Percentiles rank a stretch among this genome's conserved stretches.
Evolutionary conservation across 148 eudicot genomes (phyloP).

Genomic region (Rhododendron mucronatum): DNA sequence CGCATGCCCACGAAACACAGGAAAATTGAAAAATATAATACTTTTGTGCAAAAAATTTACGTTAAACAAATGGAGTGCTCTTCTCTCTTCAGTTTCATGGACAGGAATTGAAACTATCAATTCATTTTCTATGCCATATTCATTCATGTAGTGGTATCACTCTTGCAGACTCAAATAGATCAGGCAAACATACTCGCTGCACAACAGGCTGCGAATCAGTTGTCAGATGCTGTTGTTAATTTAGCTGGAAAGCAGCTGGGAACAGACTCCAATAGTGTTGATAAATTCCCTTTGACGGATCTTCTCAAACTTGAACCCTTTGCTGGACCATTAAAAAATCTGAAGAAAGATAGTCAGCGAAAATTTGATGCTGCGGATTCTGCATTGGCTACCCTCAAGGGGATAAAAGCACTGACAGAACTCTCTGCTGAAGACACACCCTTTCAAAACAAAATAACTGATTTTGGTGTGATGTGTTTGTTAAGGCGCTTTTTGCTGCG

Average conservation of each 20-base stretch:
- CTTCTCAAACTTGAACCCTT: conserved; percentile 87
- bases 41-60: background rate
- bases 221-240: conserved; percentile 74
- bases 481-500: conserved; percentile 72
- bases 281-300: conserved; percentile 58
- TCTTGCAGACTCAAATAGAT: conserved; percentile 86
- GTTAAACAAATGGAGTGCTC: background rate
- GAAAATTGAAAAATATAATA: background rate
- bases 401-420: conserved; percentile 90
- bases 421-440: conserved; percentile 68
- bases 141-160: conserved; percentile 12
- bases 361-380: conserved; percentile 84
- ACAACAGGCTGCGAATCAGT: conserved; percentile 59
- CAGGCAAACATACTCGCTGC: conserved; percentile 65
- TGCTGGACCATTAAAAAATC: conserved; percentile 55
- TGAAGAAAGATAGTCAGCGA: conserved; percentile 59
- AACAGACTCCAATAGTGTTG: conserved; percentile 35
- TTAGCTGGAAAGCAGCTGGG: conserved; percentile 75
- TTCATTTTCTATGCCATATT: background rate
- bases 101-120: background rate
- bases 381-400: conserved; percentile 86
- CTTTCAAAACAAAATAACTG: conserved; percentile 61
- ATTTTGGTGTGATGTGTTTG: conserved; percentile 80
- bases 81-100: background rate
- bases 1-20: background rate